Evolutionary conservation across 768 basidiomycete genomes (phyloP), one percentile per base, ranked within the genome.

Genomic region (Auriscalpium microsporum): DNA sequence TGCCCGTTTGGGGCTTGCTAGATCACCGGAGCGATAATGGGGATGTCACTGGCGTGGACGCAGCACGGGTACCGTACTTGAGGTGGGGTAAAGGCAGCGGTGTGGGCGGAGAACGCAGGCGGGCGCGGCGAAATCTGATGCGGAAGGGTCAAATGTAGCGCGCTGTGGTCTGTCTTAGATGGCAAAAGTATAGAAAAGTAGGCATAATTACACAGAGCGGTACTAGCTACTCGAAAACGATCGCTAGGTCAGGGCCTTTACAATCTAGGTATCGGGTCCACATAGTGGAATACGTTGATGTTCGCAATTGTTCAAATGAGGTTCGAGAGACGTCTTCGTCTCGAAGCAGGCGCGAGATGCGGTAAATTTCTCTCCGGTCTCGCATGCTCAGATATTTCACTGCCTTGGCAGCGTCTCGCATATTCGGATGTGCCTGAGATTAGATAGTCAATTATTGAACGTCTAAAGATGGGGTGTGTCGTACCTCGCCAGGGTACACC

Each of bases 41-140:
- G 2, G 80, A 77, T 0, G 72, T 84, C 6, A 79, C 81, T 6
- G 78, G 77, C 1, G 67, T 74, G 14, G 76, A 78, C 13, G 81
- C 74, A 64, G 79, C 75, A 8, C 81, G 71, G 4, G 76, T 83
- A 17, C 84, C 94, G n/a, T 95, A 81, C 70, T 68, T 95, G 66
- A 85, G 86, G 62, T 87, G 84, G 83, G 84, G 85, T 0, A 83
- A 79, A 59, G 78, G 76, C 0, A 83, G 79, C 46, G 89, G 86
- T 1, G 68, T 85, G 10, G 94, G 92, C 2, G 82, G 77, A 10
- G 89, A 87, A 59, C 80, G 76, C 63, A 76, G 84, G 67, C 73
- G 83, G 45, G 83, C 90, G 46, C 77, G 94, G 67, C 77, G 92
- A 65, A 95, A 95, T 71, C 68, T 96, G 66, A 91, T 93, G 90